Base-by-base conservation (phyloP, 2,329 filamentous ascomycete species). In the Cercospora berteroae region DNA sequence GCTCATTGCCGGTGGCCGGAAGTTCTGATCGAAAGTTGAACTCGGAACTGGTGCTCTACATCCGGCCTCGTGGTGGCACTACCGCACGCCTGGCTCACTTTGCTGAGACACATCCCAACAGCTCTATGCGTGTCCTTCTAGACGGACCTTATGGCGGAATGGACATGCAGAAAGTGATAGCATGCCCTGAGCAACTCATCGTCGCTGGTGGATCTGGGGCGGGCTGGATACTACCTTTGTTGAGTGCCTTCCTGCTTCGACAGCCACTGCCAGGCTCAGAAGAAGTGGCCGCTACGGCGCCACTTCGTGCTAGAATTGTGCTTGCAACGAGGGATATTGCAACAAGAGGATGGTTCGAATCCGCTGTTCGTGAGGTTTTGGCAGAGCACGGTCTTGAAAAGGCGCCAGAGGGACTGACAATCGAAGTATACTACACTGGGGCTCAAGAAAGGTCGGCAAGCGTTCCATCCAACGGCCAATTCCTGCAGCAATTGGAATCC, bases 141-240 rank as follows among this genome's bases (percentile, higher is more conserved):
- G 87, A 89, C 50, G 87, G 87, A 0, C 87, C 87, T 0, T 88
- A 88, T 65, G 86, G 87, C 0, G 86, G 86, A 0, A 73, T 86
- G 23, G 74, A 79, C 1, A 71, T 71, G 2, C 71, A 75, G 13
- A 79, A 80, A 58, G 72, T 81, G 9, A 67, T 75, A 0, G 75
- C 76, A 0, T 83, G 82, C 60, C 81, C 85, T 58, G 75, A 75
- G 4, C 74, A 78, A 0, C 72, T 88, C 0, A 74, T 88, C 20
- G 75, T 88, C 8, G 83, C 83, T 0, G 86, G 87, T 9, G 87
- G 87, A 0, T 84, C 86, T 0, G 87, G 87, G 0, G 83, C 82
- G 3, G 85, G 84, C 0, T 85, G 84, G 74, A 81, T 82, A 0
- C 73, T 88, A 0, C 79, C 81, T 0, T 76, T 87, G 12, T 76